Base-by-base conservation (phyloP, 495 filamentous ascomycete genomes). In the Aspergillus heteromorphus region DNA sequence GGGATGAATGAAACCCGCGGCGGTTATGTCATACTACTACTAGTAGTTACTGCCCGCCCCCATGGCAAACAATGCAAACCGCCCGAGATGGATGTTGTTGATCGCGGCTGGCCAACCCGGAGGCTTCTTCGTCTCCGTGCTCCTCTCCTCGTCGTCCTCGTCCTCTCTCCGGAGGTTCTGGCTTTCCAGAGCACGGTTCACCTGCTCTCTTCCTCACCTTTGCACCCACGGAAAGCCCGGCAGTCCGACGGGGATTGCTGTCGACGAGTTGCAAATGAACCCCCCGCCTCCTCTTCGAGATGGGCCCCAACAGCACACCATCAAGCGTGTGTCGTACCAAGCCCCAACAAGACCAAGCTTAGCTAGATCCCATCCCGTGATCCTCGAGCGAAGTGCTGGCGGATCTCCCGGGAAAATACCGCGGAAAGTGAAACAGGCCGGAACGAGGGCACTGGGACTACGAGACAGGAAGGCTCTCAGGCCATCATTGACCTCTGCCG, bases 301-400 rank as follows among this genome's bases (percentile, higher is more conserved):
- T 50, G 56, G 60, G 34, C 42, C 54, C 10, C 38, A 43, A 58
- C 60, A 50, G 43, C 65, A 56, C 38, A 62, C 71, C 40, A 58
- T 59, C 10, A 48, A 57, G 27, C 78, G 78, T 4, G 77, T 79
- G 0, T 87, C 85, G 0, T 87, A 83, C 61, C 79, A 81, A 40
- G 86, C 84, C 4, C 86, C 85, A 4, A 87, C 83, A 0, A 80
- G 77, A 58, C 77, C 83, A 4, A 87, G 81, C 58, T 64, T 87
- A 16, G 79, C 84, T 57, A 79, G 81, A 61, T 79, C 81, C 55
- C 79, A 87, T 60, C 83, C 85, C 6, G 80, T 81, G 7, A 67
- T 84, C 14, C 59, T 85, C 40, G 70, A 75, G 45, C 78, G 79
- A 53, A 69, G 77, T 25, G 62, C 70, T 41, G 74, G 66, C 62